Conservation (phyloP, 2,329 filamentous ascomycete genomes). For the Dryadomyces quercivorus region DNA sequence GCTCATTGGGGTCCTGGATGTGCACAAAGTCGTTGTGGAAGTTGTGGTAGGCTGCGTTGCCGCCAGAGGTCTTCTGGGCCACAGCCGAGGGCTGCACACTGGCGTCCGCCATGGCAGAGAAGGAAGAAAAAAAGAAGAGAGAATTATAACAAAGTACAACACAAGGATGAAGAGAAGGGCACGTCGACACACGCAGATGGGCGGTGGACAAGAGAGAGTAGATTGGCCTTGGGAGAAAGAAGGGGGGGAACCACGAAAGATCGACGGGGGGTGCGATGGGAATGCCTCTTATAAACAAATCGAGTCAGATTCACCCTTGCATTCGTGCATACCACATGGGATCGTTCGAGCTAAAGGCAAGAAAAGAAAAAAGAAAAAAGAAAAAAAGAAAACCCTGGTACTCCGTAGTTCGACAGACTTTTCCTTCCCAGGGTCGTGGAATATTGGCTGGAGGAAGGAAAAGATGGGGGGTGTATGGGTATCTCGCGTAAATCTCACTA, state of each 20-base stretch:
- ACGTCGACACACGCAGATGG: neutral
- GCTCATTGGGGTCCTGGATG: constrained; percentile 62
- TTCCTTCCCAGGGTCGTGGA: neutral
- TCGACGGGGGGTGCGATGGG: neutral
- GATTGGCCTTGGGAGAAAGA: too few species aligned
- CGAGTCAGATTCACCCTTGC: neutral
- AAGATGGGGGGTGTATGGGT: neutral
- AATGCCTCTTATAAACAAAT: neutral
- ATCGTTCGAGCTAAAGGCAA: neutral
- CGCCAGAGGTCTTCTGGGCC: constrained; percentile 41
- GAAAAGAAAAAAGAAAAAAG: neutral
- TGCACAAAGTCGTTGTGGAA: constrained; percentile 43
- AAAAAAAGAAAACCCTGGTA: too few species aligned
- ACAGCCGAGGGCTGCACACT: neutral
- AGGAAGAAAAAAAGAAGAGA: neutral
- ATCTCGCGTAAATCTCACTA: too few species aligned
- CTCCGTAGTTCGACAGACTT: neutral
- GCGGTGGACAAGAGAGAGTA: constrained; percentile 3
- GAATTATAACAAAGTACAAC: neutral
- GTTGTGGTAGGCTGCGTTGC: constrained; percentile 63
- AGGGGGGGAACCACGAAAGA: neutral
- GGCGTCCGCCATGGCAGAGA: constrained; percentile 12
- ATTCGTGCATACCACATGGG: too few species aligned
- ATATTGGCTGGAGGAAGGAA: neutral
- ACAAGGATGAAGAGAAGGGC: constrained; percentile 1